Percentiles rank a stretch among this genome's conserved stretches.
phyloP scores from a whole-genome alignment of 2,329 filamentous ascomycete genomes.

The Ascochyta fabae region DNA sequence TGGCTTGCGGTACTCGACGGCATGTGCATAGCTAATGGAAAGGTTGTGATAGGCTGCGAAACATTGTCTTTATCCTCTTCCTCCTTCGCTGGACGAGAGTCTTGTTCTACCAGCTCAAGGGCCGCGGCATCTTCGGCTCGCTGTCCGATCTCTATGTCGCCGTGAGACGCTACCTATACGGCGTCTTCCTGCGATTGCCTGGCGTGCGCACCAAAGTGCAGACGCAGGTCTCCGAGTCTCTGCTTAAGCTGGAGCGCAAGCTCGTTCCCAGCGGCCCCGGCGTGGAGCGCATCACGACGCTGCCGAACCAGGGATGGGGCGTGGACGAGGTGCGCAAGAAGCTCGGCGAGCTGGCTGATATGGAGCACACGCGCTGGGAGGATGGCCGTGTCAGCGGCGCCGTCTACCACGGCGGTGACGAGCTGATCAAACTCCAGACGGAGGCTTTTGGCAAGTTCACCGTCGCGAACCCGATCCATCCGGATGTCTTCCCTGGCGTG shows the following conservation, averaged over 20 bases:
- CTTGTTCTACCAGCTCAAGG: constrained; percentile 82
- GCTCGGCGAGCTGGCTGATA: constrained; percentile 75
- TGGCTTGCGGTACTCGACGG: constrained; percentile 50
- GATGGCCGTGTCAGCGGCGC: constrained; percentile 93
- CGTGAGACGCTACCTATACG: constrained; percentile 76
- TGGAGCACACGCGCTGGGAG: constrained; percentile 97
- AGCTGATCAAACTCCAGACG: constrained; percentile 81
- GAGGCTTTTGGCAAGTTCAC: constrained; percentile 95
- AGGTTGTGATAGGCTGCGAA: constrained; percentile 69
- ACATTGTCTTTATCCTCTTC: constrained; percentile 89
- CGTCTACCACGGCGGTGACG: constrained; percentile 91
- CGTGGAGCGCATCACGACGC: constrained; percentile 72
- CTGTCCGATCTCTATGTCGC: constrained; percentile 75
- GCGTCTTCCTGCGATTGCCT: constrained; percentile 82
- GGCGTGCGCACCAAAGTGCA: constrained; percentile 87
- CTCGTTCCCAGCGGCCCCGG: constrained; percentile 76
- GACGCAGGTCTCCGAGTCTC: constrained; percentile 79
- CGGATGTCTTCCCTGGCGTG: constrained; percentile 96
- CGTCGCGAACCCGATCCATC: constrained; percentile 95
- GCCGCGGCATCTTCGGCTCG: constrained; percentile 84
- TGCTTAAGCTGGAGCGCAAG: constrained; percentile 82
- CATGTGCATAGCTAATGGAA: not conserved
- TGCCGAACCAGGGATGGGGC: constrained; percentile 85
- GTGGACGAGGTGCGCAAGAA: constrained; percentile 80
- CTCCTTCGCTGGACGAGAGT: constrained; percentile 82